phyloP scores from a whole-genome alignment of 441 rosid genomes.

The Erodium chrysanthum region DNA sequence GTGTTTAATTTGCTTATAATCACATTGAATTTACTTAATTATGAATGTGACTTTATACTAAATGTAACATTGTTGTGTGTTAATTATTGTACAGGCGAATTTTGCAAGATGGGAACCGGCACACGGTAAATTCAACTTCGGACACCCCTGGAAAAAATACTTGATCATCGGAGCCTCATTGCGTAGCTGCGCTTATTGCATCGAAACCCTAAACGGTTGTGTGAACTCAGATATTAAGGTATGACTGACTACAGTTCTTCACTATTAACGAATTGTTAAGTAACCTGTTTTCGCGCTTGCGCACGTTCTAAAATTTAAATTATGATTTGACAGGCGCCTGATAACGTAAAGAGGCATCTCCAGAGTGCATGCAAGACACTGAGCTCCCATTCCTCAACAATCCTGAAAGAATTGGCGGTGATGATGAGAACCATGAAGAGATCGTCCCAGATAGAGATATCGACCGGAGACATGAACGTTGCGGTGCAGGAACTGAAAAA shows the following conservation, averaged over 20 bases:
- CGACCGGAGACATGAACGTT: slow-evolving; percentile 38
- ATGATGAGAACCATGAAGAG: slow-evolving; percentile 33
- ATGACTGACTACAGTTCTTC: no score
- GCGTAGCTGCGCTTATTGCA: slow-evolving; percentile 45
- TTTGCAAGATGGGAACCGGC: slow-evolving; percentile 61
- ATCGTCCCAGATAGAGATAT: slow-evolving; percentile 34
- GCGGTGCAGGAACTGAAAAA: slow-evolving; percentile 47
- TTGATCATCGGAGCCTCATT: slow-evolving; percentile 43
- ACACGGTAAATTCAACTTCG: slow-evolving; percentile 45
- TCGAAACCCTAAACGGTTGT: slow-evolving; percentile 37
- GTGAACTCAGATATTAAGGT: slow-evolving; percentile 37
- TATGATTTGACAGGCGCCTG: slow-evolving; percentile 32
- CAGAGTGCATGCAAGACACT: slow-evolving; percentile 27
- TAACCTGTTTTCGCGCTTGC: no score
- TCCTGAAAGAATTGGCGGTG: slow-evolving; percentile 38
- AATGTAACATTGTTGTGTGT: no score
- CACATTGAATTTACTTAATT: no score
- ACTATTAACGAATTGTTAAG: no score
- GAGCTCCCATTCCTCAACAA: slow-evolving; percentile 28
- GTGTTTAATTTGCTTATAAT: background rate
- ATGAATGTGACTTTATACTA: no score
- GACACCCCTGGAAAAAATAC: slow-evolving; percentile 61
- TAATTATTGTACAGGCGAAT: slow-evolving; percentile 27
- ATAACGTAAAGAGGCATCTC: slow-evolving; percentile 33
- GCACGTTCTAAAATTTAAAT: no score